Base-by-base conservation (phyloP, 2,329 filamentous ascomycete species). In the Sporothrix pallida region DNA sequence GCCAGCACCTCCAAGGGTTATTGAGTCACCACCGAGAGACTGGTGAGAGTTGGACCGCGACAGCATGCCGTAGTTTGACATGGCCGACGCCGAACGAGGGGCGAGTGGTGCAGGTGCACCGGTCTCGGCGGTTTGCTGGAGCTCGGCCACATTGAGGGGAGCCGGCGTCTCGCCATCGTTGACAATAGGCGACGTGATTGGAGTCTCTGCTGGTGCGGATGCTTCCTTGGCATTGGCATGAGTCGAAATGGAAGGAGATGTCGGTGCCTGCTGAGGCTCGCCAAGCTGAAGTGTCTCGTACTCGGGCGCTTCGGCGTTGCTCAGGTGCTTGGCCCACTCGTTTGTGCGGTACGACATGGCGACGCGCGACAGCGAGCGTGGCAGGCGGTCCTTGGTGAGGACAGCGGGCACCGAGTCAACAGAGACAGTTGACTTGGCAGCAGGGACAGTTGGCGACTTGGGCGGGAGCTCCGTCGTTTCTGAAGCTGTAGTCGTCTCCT, bases 241-340 rank as follows among this genome's bases (percentile, higher is more conserved):
- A 26, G 42, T 69, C 13, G 58, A 62, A 62, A 7, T 73, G 69
- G 26, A 23, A 48, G 42, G 70, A 52, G 17, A 54, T 15, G 46
- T 37, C 56, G 9, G 60, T 56, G 62, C 72, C 20, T 50, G 79
- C 71, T 44, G 50, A 76, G 83, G 75, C 78, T 82, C 81, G 75
- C 86, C 79, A 3, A 89, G 79, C 31, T 87, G 84, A 13, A 92
- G 80, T 1, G 89, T 87, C 8, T 93, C 91, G 0, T 87, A 81
- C 67, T 90, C 87, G 0, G 94, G 94, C 5, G 84, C 83, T 17
- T 98, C 95, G 7, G 95, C 94, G 58, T 88, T 84, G 76, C 90
- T 90, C 12, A 97, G 86, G 80, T 97, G 94, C 81, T 97, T 98
- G 0, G 94, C 94, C 95, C 95, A 98, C 82, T 98, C 95, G 76